phyloP scores from a whole-genome alignment of 768 basidiomycete genomes.

The Mycena rebaudengoi region DNA sequence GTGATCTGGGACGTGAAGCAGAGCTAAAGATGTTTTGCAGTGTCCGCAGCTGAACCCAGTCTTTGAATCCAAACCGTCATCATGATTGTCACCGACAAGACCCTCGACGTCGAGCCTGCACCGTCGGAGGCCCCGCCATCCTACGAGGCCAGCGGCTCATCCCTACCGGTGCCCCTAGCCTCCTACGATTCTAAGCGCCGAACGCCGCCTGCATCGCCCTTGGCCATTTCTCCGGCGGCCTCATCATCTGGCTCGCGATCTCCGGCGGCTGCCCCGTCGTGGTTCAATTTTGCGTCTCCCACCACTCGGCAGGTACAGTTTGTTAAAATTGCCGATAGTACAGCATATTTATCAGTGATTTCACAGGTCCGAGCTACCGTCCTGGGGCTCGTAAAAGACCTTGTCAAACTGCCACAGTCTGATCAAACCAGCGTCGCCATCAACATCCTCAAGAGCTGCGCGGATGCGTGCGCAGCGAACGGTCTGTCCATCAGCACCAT shows the following conservation, averaged over 20 bases:
- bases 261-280: conserved; percentile 1
- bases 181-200: conserved; percentile 11
- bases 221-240: conserved; percentile 1
- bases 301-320: conserved; percentile 41
- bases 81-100: neutral
- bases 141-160: conserved; percentile 16
- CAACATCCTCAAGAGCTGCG: conserved; percentile 53
- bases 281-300: conserved; percentile 24
- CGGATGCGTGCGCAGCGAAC: conserved; percentile 51
- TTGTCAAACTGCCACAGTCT: conserved; percentile 35
- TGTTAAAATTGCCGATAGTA: too few relatives aligned
- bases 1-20: too few relatives aligned
- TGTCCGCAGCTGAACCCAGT: neutral
- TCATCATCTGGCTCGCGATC: conserved; percentile 3
- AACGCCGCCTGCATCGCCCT: neutral
- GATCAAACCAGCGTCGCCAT: conserved; percentile 21
- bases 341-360: too few relatives aligned
- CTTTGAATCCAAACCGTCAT: neutral
- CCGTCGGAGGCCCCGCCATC: conserved; percentile 16
- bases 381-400: conserved; percentile 48
- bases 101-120: too few relatives aligned
- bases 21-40: too few relatives aligned
- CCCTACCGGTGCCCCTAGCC: neutral
- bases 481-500: conserved; percentile 49
- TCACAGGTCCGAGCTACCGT: conserved; percentile 49